Percentiles rank a stretch among this genome's conserved stretches.
Conservation (phyloP, 345 rosid genomes). For the Erodium maritimum region DNA sequence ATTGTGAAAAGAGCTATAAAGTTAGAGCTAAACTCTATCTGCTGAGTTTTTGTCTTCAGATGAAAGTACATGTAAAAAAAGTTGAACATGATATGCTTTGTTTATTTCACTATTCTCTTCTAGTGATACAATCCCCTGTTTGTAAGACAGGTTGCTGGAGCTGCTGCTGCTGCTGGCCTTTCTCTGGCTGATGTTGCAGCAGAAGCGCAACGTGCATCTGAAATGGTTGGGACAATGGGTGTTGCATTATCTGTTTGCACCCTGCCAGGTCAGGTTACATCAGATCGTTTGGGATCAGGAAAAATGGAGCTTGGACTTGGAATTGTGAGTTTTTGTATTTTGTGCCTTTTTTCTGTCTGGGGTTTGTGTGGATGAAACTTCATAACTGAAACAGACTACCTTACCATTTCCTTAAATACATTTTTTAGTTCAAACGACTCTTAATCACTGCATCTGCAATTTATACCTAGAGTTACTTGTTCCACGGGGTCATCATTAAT, state of each 20-base stretch:
- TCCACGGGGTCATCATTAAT: too few species aligned
- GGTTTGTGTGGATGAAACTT: too few species aligned
- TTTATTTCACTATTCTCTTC: constrained; percentile 12
- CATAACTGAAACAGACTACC: too few species aligned
- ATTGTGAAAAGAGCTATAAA: neutral
- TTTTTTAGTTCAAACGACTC: too few species aligned
- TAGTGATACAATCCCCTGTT: too few species aligned
- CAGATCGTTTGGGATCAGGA: constrained; percentile 82
- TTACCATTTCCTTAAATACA: too few species aligned
- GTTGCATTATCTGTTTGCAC: constrained; percentile 90
- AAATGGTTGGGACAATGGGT: constrained; percentile 94
- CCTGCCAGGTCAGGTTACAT: constrained; percentile 73
- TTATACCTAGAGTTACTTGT: too few species aligned
- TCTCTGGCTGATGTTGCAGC: constrained; percentile 69
- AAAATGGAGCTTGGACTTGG: constrained; percentile 98
- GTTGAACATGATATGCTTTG: too few species aligned
- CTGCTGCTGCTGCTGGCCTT: constrained; percentile 87
- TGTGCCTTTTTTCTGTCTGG: too few species aligned
- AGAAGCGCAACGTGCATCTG: constrained; percentile 79
- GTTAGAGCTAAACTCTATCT: neutral
- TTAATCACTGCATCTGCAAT: too few species aligned
- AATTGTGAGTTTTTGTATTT: constrained; percentile 80
- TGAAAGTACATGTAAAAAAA: too few species aligned
- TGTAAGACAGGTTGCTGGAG: constrained; percentile 75
- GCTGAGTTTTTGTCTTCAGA: too few species aligned